Base-by-base conservation (phyloP, 805 yeast species). In the Dipodascus geniculatus region DNA sequence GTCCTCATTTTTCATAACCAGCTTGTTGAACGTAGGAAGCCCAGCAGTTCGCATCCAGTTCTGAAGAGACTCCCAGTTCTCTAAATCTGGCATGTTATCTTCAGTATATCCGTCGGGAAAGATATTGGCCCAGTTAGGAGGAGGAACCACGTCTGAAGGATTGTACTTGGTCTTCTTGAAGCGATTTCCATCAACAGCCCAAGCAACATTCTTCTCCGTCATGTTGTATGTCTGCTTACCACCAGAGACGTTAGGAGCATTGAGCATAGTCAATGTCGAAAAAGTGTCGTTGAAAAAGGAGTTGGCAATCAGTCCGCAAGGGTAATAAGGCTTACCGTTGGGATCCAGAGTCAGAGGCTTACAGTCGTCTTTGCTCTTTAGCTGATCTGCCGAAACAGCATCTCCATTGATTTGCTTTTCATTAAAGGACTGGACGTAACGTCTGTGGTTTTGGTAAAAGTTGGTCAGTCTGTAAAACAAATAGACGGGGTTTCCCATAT, bases 31-130 rank as follows among this genome's bases (percentile, higher is more conserved):
- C 11, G 84, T 80, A 23, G 98, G 95, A 57, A 91, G 73, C 0
- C 95, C 96, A 0, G 98, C 96, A 1, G 97, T 89, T 63, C 95
- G 80, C 97, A 91, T 91, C 99, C 99, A 91, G 68, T 89, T 91
- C 72, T 89, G 96, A 61, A 91, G 78, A 59, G 82, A 82, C 65
- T 87, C 91, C 88, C 93, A 82, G 38, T 70, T 65, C 1, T 86
- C 75, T 50, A 91, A 65, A 64, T 86, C 83, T 2, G 95, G 96
- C 56, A 91, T 61, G 66, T 87, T 88, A 3, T 79, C 79, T 33
- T 78, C 82, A n/a, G 85, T 87, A 70, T 93, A 91, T 0, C 98
- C 98, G 56, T 89, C 70, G 1, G 98, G 98, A 67, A 69, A 91
- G 70, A 64, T 71, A 58, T 78, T 75, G 44, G 70, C 73, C 99